Percentiles rank a stretch among this genome's conserved stretches.
Conservation (phyloP, 345 rosid genomes). For the Carallia brachiata region DNA sequence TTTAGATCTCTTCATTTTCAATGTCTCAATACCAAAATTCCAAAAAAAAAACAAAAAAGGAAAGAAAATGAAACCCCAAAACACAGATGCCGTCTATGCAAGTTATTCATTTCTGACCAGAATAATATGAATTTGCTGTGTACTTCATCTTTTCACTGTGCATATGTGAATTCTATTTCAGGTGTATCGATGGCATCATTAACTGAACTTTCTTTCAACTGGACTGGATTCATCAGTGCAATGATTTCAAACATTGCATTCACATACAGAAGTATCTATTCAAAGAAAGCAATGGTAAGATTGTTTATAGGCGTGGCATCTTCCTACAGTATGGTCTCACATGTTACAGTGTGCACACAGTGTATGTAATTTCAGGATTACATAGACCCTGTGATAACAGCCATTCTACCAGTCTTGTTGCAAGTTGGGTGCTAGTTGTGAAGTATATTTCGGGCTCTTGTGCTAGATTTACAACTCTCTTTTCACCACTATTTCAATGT, state of each 20-base stretch:
- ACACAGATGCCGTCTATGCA: neutral
- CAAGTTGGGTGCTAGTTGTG: neutral
- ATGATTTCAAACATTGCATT: conserved; percentile 96
- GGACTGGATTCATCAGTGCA: conserved; percentile 95
- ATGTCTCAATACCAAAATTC: neutral
- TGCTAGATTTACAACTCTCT: neutral
- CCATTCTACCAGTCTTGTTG: neutral
- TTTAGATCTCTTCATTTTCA: neutral
- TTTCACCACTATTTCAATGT: conserved; percentile 9
- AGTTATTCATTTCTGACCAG: neutral
- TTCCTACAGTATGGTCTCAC: too few species aligned
- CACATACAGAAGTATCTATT: conserved; percentile 93
- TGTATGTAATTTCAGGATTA: neutral
- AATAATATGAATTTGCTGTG: neutral
- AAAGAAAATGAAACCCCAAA: neutral
- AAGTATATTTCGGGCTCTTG: neutral
- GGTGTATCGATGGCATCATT: conserved; percentile 93
- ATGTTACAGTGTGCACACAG: too few species aligned
- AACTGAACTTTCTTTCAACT: conserved; percentile 93
- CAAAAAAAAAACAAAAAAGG: neutral
- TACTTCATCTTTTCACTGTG: neutral
- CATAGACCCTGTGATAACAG: neutral
- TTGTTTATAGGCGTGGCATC: neutral
- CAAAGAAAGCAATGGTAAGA: conserved; percentile 96
- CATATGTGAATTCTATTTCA: conserved; percentile 20